Evolutionary conservation across 306 rosid genomes (phyloP), one percentile per base, ranked within the genome.

Genomic region (Corylus heterophylla): DNA sequence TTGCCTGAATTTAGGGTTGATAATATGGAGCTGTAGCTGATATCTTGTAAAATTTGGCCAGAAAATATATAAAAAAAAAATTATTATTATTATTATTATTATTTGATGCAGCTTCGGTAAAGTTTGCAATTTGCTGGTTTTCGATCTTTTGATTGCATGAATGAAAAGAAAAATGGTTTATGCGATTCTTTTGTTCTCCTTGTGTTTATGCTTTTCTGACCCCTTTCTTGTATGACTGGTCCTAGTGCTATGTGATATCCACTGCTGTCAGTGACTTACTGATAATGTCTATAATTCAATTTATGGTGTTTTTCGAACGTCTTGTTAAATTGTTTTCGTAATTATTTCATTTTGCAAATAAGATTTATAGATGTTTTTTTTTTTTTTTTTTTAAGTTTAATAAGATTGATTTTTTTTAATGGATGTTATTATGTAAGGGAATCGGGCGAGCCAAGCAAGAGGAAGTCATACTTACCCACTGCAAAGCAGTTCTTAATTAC

Each of bases 401-500:
- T 58, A 29, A 55, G 51, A 49, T n/a, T 12, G 51, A 35, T 16
- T 47, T 51, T 0, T 29, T 73, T 74, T n/a, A 9, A 59, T 68
- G 80, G 56, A 31, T 85, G 66, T 74, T 61, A 64, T 64, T 37
- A 29, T 42, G 50, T 0, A 25, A 95, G 99, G 99, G 99, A 95
- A 79, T 89, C 98, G 0, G 99, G 99, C 56, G 99, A 95, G 58
- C 94, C 95, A 44, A 82, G 87, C 88, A 91, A 93, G 92, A 89
- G 97, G 93, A 95, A 95, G 86, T 66, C 97, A 0, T 95, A 91
- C 84, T 88, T 95, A 37, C 99, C 99, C 22, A 63, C 84, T 2
- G 97, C 89, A 51, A 95, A 95, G 80, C 99, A 93, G 82, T 93
- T 91, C 83, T 87, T 95, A 76, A 88, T 95, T 45, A 92, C 99